These are phyloP conservation scores for Camellia lanceoleosa DNA, from an alignment of 148 eudicot genomes.

Conservation along the genomic window DNA sequence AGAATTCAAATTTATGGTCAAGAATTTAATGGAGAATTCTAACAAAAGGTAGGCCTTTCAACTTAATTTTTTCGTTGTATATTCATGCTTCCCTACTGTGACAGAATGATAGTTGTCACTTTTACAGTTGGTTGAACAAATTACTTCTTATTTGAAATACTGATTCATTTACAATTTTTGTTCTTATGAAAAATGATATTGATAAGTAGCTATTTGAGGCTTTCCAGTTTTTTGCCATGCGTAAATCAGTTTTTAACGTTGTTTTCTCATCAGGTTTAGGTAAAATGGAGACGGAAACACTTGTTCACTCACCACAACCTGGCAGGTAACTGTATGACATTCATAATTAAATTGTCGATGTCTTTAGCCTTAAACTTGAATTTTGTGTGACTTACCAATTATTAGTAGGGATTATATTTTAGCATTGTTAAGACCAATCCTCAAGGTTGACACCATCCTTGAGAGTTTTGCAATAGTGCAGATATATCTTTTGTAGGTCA, in stretches of 20 bases:
- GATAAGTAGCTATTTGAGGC: neutral
- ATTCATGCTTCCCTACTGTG: no score
- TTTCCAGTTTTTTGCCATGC: constrained; percentile 8
- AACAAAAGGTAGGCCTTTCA: no score
- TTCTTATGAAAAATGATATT: neutral
- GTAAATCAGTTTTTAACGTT: constrained; percentile 10
- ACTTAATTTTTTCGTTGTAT: no score
- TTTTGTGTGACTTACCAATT: neutral
- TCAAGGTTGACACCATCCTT: neutral
- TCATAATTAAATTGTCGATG: neutral
- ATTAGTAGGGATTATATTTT: neutral
- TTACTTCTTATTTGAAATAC: neutral
- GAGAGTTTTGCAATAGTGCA: neutral
- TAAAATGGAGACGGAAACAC: constrained; percentile 61
- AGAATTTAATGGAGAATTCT: no score
- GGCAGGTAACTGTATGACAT: constrained; percentile 44
- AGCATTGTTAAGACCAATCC: constrained; percentile 1
- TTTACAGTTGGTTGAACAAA: neutral
- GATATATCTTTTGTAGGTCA: constrained; percentile 1
- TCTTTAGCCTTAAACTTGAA: neutral
- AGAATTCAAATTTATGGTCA: no score
- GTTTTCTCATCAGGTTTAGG: constrained; percentile 60
- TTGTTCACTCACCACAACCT: constrained; percentile 68
- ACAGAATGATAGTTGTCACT: neutral
- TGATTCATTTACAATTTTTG: neutral